Base-by-base conservation (phyloP, 257 asterid species). In the Solanum corneliomulleri region DNA sequence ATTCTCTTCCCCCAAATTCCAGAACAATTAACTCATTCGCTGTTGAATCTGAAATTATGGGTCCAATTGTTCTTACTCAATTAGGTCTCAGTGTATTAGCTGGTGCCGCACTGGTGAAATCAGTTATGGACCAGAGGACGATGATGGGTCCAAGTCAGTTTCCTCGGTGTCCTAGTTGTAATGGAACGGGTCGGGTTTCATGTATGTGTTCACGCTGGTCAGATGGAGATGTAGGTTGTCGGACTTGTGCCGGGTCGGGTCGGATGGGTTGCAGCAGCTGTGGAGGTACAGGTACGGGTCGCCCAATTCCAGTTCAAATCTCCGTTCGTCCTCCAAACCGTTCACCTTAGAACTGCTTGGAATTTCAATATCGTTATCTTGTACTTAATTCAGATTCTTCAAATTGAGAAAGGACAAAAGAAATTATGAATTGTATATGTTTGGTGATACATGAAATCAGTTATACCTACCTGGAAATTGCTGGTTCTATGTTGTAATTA, bases 121-220 rank as follows among this genome's bases (percentile, higher is more conserved):
- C 93, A 11, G 92, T 89, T 13, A 88, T 94, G 89, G 95, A 94
- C 85, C 93, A 92, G 90, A 92, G 90, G 39, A 87, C 94, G 15
- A 91, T 94, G 93, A 90, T 93, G 93, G 98, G 97, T 82, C 90
- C 96, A 84, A 98, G 98, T 29, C 94, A 93, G 87, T 90, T 82
- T 16, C 94, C 95, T 44, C 89, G 97, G 47, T 97, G 99, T 87
- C 86, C 97, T 12, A 90, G 92, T 64, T 97, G 99, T 83, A 97
- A 97, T 88, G 99, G 99, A 2, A 90, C 98, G 78, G 99, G 99
- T 11, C 93, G 97, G 86, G 98, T 94, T 86, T 68, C 94, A 31
- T 97, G 99, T 77, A 75, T 94, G 84, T 97, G 99, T 52, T 89
- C 96, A 29, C 98, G 99, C 16, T 97, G 99, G 99, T 94, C 98